A percentile compares a stretch with the other conserved stretches of the same genome.
These are phyloP conservation scores for Colletotrichum noveboracense DNA, from an alignment of 2,329 filamentous ascomycete species.

Conservation along the genomic window DNA sequence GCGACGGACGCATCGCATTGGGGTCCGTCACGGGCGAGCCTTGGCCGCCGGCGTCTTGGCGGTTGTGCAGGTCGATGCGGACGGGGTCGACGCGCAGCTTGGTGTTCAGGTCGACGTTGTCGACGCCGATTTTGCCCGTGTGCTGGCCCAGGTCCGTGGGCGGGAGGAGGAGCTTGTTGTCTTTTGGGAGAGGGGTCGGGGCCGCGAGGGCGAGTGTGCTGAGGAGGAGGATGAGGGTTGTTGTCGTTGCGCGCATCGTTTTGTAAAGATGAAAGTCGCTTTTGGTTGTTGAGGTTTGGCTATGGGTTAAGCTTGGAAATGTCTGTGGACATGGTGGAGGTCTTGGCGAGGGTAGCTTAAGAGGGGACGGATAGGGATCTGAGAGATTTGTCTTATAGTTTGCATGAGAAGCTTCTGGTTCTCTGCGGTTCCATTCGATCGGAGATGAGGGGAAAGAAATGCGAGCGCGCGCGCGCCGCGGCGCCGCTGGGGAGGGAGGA, in stretches of 20 bases:
- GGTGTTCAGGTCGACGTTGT: constrained; percentile 3
- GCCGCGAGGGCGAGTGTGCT: not conserved
- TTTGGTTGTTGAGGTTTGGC: not conserved
- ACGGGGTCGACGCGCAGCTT: constrained; percentile 14
- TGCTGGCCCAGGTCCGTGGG: not conserved
- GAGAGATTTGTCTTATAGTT: not conserved
- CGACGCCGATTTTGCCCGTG: constrained; percentile 13
- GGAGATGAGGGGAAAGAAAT: not conserved
- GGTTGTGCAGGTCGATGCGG: not conserved
- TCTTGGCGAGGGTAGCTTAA: not conserved
- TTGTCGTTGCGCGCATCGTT: not conserved
- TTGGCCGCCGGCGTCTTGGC: not conserved
- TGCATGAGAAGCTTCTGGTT: not conserved
- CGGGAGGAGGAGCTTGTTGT: not conserved
- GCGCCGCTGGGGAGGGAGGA: not conserved
- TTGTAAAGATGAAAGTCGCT: too few species aligned
- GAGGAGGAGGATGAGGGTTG: not conserved
- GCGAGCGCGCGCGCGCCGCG: not conserved
- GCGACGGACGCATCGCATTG: not conserved
- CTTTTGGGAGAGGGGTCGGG: constrained; percentile 4
- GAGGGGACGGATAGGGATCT: not conserved
- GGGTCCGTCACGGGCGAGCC: not conserved
- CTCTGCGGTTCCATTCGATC: not conserved
- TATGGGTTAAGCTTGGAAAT: accelerated
- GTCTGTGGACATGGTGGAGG: not conserved